phyloP scores from a whole-genome alignment of 768 basidiomycete species.

The Tulasnella sp. region DNA sequence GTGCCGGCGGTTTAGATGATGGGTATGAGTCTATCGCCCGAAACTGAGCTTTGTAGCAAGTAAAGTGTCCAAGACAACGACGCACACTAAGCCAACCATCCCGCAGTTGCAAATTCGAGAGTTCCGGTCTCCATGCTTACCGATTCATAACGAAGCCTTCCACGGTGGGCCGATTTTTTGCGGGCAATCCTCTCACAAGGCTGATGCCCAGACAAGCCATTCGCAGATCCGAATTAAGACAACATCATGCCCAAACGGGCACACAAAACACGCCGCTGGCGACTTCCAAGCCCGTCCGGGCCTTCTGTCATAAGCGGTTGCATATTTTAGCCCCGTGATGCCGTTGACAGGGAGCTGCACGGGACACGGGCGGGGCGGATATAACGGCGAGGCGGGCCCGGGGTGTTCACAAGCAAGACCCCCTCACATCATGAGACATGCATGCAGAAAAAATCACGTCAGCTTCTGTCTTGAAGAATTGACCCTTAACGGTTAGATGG shows the following conservation, averaged over 20 bases:
- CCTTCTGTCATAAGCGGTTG: not conserved
- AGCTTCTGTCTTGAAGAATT: too few relatives aligned
- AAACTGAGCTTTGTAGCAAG: not conserved
- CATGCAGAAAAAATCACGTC: too few relatives aligned
- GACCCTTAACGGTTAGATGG: too few relatives aligned
- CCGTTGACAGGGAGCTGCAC: not conserved
- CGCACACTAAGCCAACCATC: not conserved
- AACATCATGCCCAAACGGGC: not conserved
- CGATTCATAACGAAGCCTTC: conserved; percentile 1
- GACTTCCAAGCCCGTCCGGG: not conserved
- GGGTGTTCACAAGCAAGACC: too few relatives aligned
- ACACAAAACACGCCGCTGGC: not conserved
- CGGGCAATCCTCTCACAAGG: not conserved
- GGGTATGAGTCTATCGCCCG: not conserved
- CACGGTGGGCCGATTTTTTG: not conserved
- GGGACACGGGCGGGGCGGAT: not conserved
- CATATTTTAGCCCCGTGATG: not conserved
- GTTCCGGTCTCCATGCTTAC: not conserved
- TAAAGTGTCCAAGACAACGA: not conserved
- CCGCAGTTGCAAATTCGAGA: not conserved
- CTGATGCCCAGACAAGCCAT: not conserved
- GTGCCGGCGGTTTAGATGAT: not conserved
- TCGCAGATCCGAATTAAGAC: not conserved
- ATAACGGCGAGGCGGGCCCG: not conserved
- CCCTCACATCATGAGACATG: too few relatives aligned